Percentiles rank a stretch among this genome's conserved stretches.
These are phyloP conservation scores for Leccinum aurantiacum DNA, from an alignment of 768 basidiomycete genomes.

Conservation along the genomic window DNA sequence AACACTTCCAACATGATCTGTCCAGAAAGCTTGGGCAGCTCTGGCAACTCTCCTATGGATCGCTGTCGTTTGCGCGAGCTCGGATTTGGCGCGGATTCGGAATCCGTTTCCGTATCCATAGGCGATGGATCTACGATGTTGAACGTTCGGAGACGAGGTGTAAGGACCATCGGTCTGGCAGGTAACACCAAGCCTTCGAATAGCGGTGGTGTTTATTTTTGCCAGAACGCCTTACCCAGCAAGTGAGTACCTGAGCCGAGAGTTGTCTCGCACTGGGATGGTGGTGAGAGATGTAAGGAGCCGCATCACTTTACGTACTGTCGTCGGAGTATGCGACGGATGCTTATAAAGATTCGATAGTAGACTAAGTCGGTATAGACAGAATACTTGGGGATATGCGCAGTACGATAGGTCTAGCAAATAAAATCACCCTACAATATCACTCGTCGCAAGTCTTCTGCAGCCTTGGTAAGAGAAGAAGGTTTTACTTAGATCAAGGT, in stretches of 20 bases:
- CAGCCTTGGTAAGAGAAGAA: background rate
- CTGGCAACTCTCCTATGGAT: conserved; percentile 37
- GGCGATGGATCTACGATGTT: conserved; percentile 33
- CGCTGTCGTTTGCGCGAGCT: conserved; percentile 40
- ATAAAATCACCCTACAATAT: conserved; percentile 14
- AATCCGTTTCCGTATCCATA: conserved; percentile 32
- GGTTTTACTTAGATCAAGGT: background rate
- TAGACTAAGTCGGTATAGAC: background rate
- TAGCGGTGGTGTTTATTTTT: conserved; percentile 20
- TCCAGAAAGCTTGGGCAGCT: conserved; percentile 49
- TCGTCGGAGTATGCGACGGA: conserved; percentile 17
- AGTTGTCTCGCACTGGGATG: conserved; percentile 16
- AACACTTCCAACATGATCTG: conserved; percentile 66
- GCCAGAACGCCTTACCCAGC: conserved; percentile 16
- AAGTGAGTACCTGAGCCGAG: conserved; percentile 17
- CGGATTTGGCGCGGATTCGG: conserved; percentile 27
- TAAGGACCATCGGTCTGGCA: conserved; percentile 33
- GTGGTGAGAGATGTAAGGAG: conserved; percentile 29
- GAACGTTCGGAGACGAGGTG: conserved; percentile 36
- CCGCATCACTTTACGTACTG: conserved; percentile 25
- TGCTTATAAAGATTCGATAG: background rate
- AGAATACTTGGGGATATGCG: conserved; percentile 4
- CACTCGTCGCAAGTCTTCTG: conserved; percentile 7
- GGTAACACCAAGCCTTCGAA: conserved; percentile 12
- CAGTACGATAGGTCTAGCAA: conserved; percentile 11